Evolutionary conservation across 2,329 filamentous ascomycete genomes (phyloP).

Genomic region (Rhytidhysteron rufulum): DNA sequence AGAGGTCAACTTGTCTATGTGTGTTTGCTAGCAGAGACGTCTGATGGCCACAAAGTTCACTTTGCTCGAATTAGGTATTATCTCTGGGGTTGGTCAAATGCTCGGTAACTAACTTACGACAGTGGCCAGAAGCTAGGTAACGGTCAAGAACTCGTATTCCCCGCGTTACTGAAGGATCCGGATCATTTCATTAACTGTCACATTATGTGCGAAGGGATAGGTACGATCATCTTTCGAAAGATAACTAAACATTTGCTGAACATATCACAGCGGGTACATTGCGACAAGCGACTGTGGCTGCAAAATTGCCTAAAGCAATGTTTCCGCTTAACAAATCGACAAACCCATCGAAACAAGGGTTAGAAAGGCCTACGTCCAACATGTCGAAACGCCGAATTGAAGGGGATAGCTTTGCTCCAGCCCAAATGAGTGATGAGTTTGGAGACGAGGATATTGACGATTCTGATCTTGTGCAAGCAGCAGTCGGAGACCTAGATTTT

Average conservation of each 20-base stretch:
- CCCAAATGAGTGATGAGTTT: conserved; percentile 44
- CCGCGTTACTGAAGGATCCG: conserved; percentile 50
- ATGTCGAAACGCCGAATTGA: conserved; percentile 28
- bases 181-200: conserved; percentile 63
- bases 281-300: conserved; percentile 50
- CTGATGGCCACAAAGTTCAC: conserved; percentile 65
- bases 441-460: conserved; percentile 53
- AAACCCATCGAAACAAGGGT: conserved; percentile 12
- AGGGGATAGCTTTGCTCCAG: conserved; percentile 4
- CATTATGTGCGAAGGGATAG: conserved; percentile 82
- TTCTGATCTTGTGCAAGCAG: conserved; percentile 47
- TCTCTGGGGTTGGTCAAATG: background rate
- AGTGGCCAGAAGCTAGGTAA: conserved; percentile 64
- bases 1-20: conserved; percentile 62
- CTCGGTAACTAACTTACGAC: conserved; percentile 30
- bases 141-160: conserved; percentile 59
- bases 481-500: conserved; percentile 39
- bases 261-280: conserved; percentile 55
- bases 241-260: too few relatives aligned
- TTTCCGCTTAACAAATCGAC: conserved; percentile 35
- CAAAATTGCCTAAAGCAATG: conserved; percentile 43
- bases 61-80: conserved; percentile 58
- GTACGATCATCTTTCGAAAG: conserved; percentile 32
- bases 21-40: conserved; percentile 70
- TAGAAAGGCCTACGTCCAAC: conserved; percentile 18